A percentile compares a stretch with the other conserved stretches of the same genome.
Evolutionary conservation across 2,329 filamentous ascomycete genomes (phyloP).

Genomic region (Colletotrichum coccodes): DNA sequence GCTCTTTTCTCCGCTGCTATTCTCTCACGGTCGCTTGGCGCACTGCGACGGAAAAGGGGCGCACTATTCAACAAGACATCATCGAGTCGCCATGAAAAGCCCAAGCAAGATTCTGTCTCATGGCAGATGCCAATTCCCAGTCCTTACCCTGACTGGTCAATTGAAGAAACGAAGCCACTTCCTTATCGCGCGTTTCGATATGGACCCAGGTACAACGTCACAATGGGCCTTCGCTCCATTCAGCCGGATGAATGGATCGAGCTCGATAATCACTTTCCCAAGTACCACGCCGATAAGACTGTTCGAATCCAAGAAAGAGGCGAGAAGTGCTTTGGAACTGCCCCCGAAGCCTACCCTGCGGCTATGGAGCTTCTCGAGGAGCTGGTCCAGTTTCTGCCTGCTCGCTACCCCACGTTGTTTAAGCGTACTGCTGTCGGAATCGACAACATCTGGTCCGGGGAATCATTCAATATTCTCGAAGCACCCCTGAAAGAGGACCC

Average conservation of each 20-base stretch:
- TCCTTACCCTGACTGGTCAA: conserved; percentile 75
- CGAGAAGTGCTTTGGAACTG: conserved; percentile 73
- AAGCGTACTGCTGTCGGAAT: conserved; percentile 71
- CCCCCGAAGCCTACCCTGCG: conserved; percentile 75
- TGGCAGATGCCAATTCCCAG: conserved; percentile 69
- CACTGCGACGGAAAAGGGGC: neutral
- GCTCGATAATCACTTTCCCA: conserved; percentile 81
- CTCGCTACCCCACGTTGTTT: conserved; percentile 80
- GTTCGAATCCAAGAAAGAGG: conserved; percentile 74
- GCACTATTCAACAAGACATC: neutral
- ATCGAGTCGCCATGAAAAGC: neutral
- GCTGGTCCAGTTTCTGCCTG: conserved; percentile 74
- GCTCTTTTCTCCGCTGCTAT: conserved; percentile 1
- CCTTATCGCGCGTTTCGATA: conserved; percentile 84
- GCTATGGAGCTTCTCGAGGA: conserved; percentile 83
- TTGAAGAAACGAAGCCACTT: conserved; percentile 75
- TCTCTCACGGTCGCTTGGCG: neutral
- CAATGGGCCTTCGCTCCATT: conserved; percentile 79
- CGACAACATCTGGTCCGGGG: conserved; percentile 76
- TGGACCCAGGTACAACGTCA: conserved; percentile 80
- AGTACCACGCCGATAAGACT: conserved; percentile 78
- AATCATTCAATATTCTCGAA: conserved; percentile 74
- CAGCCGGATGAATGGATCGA: conserved; percentile 84
- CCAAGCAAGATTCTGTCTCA: neutral
- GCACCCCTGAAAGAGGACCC: conserved; percentile 78